A percentile compares a stretch with the other conserved stretches of the same genome.
Evolutionary conservation across 2,329 filamentous ascomycete species (phyloP).

Genomic region (Phyllosticta paracitricarpa): DNA sequence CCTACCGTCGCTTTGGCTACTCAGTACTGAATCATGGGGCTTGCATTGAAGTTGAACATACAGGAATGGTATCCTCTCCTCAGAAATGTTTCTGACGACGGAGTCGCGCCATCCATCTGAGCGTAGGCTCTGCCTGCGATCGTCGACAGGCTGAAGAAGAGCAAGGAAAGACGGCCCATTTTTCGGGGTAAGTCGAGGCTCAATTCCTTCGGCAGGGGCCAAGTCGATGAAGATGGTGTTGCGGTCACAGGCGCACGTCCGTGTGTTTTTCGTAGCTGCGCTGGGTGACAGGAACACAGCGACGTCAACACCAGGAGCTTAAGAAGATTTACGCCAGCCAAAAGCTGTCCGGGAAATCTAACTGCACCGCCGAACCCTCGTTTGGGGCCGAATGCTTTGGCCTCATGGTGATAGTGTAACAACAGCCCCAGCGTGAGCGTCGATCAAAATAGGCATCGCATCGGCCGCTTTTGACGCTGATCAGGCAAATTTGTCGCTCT

Average conservation of each 20-base stretch:
- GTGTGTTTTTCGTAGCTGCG: background rate
- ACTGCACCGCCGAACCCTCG: background rate
- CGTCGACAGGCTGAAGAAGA: background rate
- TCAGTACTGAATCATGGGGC: background rate
- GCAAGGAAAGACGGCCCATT: background rate
- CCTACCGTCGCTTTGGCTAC: background rate
- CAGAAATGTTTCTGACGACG: background rate
- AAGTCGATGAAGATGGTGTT: background rate
- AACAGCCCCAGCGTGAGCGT: background rate
- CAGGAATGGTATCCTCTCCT: constrained; percentile 2
- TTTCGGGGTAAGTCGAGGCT: background rate
- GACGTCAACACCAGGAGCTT: background rate
- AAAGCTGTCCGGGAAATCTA: background rate
- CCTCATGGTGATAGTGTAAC: background rate
- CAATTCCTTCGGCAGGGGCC: background rate
- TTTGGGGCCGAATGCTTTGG: background rate
- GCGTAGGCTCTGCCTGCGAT: background rate
- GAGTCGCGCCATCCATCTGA: background rate
- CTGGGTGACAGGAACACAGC: background rate
- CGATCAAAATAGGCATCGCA: background rate
- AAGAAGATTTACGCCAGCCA: background rate
- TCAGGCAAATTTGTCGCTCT: background rate
- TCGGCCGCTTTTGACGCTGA: background rate
- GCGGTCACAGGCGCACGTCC: background rate
- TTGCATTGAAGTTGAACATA: background rate